Evolutionary conservation across 2,329 filamentous ascomycete species (phyloP).

Genomic region (Spiromastix sp.): DNA sequence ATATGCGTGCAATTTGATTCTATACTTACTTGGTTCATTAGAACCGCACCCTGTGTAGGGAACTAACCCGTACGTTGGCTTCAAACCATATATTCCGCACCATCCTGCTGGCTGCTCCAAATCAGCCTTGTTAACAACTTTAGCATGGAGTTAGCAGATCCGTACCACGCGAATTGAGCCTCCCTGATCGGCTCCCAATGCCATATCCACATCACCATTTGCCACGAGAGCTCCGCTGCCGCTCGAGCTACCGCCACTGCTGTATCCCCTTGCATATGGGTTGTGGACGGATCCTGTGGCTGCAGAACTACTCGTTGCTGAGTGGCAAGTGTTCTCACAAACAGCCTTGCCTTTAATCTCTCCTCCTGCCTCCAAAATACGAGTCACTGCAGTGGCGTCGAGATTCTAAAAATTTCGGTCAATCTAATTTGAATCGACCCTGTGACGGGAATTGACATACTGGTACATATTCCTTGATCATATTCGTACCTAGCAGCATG

Average conservation of each 20-base stretch:
- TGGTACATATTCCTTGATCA: background rate
- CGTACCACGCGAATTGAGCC: no score
- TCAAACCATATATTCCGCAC: no score
- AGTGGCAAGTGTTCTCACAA: conserved; percentile 39
- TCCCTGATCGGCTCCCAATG: background rate
- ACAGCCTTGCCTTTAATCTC: conserved; percentile 35
- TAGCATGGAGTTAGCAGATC: no score
- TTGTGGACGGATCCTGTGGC: conserved; percentile 20
- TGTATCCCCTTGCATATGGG: conserved; percentile 19
- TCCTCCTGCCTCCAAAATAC: conserved; percentile 12
- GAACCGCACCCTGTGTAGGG: background rate
- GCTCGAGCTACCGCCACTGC: conserved; percentile 20
- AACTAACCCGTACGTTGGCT: background rate
- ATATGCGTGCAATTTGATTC: no score
- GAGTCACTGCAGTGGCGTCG: conserved; percentile 37
- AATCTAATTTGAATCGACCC: no score
- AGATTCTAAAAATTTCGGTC: no score
- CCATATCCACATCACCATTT: conserved; percentile 8
- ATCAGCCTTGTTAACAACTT: no score
- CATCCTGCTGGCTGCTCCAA: no score
- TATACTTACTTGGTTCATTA: no score
- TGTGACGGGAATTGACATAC: no score
- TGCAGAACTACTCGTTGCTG: conserved; percentile 33
- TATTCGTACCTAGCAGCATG: conserved; percentile 27
- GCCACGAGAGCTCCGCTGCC: conserved; percentile 20